Evolutionary conservation across 257 asterid species (phyloP), one percentile per base, ranked within the genome.

Genomic region (Penstemon eatonii): DNA sequence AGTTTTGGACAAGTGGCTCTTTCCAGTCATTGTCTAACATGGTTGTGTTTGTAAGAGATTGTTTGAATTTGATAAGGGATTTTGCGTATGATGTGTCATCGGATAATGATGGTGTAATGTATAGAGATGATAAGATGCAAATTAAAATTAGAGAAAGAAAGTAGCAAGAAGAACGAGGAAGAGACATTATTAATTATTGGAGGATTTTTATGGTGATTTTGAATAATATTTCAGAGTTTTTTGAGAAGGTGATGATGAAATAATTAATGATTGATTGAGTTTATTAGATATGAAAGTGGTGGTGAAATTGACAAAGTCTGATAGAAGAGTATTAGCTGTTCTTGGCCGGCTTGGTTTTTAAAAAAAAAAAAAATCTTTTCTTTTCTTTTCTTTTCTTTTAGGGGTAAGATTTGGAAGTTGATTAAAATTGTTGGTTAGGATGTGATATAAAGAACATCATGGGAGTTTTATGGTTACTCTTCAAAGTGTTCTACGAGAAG

Each of bases 1-100:
- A 39, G 0, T 33, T 73, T 8, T 1, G 9, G 0, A 51, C 63
- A 2, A 44, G 63, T 0, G 79, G 76, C 1, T 60, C 66, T 52
- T 54, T 45, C 96, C 96, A 89, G 65, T 25, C 33, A 25, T 40
- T 73, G 41, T 68, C 60, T 0, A 89, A 74, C 70, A 62, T 55
- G 39, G 75, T 52, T 37, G 90, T 46, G 19, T 85, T 85, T 5
- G 72, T 8, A 13, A 87, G 79, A 0, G 92, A 83, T 7, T 73
- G 67, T 61, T 57, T 83, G 89, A 87, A 89, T 53, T 65, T 68
- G 37, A 87, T 50, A 11, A 87, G 88, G 46, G 76, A 56, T 7
- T 47, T 51, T 8, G 80, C 72, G 33, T 67, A 69, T 8, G 51
- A n/a, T 4, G 66, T 63, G 61, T 73, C 73, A 42, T 69, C 73